Evolutionary conservation across 2,329 filamentous ascomycete genomes (phyloP).

Genomic region (Metarhizium brunneum): DNA sequence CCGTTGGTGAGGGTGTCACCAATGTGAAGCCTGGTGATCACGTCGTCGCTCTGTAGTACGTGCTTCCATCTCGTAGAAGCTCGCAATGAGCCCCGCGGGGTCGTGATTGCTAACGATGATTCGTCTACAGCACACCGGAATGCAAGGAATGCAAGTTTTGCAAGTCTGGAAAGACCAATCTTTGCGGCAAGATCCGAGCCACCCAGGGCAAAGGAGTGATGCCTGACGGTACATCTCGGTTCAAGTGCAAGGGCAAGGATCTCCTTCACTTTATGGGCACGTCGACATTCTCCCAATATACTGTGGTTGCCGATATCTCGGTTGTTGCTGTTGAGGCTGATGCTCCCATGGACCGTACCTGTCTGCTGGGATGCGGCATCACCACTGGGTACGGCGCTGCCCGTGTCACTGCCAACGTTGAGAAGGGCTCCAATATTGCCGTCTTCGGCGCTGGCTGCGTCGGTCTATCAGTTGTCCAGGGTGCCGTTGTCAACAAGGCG

Average conservation of each 20-base stretch:
- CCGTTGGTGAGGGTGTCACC: slow-evolving; percentile 88
- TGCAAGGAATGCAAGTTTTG: slow-evolving; percentile 99
- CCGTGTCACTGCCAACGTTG: slow-evolving; percentile 83
- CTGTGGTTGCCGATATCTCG: slow-evolving; percentile 95
- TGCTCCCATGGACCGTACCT: slow-evolving; percentile 92
- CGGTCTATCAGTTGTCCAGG: slow-evolving; percentile 90
- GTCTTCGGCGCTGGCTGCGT: slow-evolving; percentile 96
- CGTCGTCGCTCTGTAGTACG: slow-evolving; percentile 79
- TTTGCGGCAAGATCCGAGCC: slow-evolving; percentile 96
- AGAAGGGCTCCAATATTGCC: slow-evolving; percentile 81
- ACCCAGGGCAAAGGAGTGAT: slow-evolving; percentile 95
- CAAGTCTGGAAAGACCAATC: slow-evolving; percentile 98
- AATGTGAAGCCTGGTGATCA: slow-evolving; percentile 90
- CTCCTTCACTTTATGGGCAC: slow-evolving; percentile 99
- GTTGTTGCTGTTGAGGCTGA: slow-evolving; percentile 87
- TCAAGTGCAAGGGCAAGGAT: slow-evolving; percentile 90
- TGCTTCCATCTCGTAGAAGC: slow-evolving; percentile 6
- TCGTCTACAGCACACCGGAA: slow-evolving; percentile 70
- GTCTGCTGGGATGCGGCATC: slow-evolving; percentile 94
- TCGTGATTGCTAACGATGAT: background rate
- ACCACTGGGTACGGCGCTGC: slow-evolving; percentile 97
- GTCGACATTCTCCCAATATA: slow-evolving; percentile 98
- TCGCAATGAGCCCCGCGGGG: background rate
- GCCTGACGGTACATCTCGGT: slow-evolving; percentile 92
- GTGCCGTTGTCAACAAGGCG: slow-evolving; percentile 76